Evolutionary conservation across 139 green algal species (phyloP).

Genomic region (Desmodesmus armatus): DNA sequence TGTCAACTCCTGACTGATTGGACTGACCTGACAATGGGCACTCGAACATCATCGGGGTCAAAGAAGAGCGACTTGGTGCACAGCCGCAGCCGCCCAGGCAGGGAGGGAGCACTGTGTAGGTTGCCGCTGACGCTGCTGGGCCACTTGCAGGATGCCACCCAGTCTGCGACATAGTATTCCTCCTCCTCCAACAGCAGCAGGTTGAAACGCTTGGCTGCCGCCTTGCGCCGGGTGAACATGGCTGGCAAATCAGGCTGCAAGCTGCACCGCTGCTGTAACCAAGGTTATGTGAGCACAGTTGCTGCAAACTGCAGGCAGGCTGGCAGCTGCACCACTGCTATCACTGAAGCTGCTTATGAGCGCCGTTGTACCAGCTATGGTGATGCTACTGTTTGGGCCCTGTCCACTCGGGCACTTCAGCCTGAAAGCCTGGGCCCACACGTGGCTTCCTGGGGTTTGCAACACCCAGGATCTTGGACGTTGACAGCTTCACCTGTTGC

Average conservation of each 20-base stretch:
- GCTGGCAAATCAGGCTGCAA: neutral
- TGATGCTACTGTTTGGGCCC: neutral
- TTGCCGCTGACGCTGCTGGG: slow-evolving; percentile 70
- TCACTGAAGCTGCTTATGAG: neutral
- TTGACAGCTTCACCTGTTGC: slow-evolving; percentile 35
- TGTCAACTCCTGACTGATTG: too few relatives aligned
- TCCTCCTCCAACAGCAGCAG: slow-evolving; percentile 91
- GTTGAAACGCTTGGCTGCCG: slow-evolving; percentile 73
- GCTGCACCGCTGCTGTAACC: neutral
- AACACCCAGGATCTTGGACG: slow-evolving; percentile 46
- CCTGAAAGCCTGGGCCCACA: slow-evolving; percentile 67
- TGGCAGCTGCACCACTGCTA: too few relatives aligned
- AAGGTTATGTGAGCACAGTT: neutral
- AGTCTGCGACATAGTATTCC: slow-evolving; percentile 84
- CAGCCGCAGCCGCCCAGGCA: slow-evolving; percentile 85
- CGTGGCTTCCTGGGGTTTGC: slow-evolving; percentile 53
- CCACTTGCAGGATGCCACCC: slow-evolving; percentile 57
- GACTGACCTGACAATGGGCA: slow-evolving; percentile 82
- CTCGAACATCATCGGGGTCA: slow-evolving; percentile 83
- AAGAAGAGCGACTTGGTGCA: slow-evolving; percentile 89
- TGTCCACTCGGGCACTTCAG: slow-evolving; percentile 50
- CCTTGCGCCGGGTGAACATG: slow-evolving; percentile 42
- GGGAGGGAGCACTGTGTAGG: slow-evolving; percentile 58
- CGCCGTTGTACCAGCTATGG: neutral
- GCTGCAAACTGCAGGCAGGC: too few relatives aligned